Evolutionary conservation across 2,329 filamentous ascomycete genomes (phyloP).

Genomic region (Curvularia spicifera): DNA sequence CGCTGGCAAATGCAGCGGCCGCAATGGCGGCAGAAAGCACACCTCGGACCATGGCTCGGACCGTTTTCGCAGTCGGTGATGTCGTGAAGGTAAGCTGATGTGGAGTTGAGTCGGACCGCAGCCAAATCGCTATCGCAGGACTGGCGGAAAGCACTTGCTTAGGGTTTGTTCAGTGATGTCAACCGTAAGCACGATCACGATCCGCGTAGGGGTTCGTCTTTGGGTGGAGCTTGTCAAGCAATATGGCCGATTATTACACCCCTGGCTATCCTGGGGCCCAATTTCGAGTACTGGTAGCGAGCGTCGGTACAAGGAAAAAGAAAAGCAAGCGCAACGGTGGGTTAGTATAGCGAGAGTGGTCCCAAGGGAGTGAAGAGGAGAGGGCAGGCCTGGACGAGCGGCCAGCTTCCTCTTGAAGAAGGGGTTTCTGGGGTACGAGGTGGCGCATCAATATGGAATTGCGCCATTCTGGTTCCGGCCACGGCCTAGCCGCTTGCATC

Average conservation of each 20-base stretch:
- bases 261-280: slow-evolving; percentile 17
- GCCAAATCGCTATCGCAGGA: slow-evolving; percentile 7
- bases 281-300: slow-evolving; percentile 27
- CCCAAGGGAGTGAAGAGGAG: slow-evolving; percentile 7
- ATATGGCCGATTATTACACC: slow-evolving; percentile 15
- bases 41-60: slow-evolving; percentile 40
- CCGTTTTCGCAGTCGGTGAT: slow-evolving; percentile 25
- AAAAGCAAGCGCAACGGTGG: slow-evolving; percentile 6
- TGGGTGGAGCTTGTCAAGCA: neutral
- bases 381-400: slow-evolving; percentile 5
- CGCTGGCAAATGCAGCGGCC: slow-evolving; percentile 34
- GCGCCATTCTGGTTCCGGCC: slow-evolving; percentile 3
- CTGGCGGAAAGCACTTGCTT: slow-evolving; percentile 10
- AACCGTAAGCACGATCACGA: slow-evolving; percentile 4
- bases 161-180: neutral
- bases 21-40: slow-evolving; percentile 38
- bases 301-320: slow-evolving; percentile 22
- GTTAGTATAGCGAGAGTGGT: slow-evolving; percentile 20
- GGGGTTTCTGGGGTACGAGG: slow-evolving; percentile 10
- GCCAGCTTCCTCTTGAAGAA: slow-evolving; percentile 11
- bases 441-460: slow-evolving; percentile 7
- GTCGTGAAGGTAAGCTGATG: slow-evolving; percentile 43
- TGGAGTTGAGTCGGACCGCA: slow-evolving; percentile 32
- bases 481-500: slow-evolving; percentile 3
- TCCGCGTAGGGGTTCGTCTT: slow-evolving; percentile 7